Conservation (phyloP, 1,284 basidiomycete genomes). For the Sporisorium exsertum region DNA sequence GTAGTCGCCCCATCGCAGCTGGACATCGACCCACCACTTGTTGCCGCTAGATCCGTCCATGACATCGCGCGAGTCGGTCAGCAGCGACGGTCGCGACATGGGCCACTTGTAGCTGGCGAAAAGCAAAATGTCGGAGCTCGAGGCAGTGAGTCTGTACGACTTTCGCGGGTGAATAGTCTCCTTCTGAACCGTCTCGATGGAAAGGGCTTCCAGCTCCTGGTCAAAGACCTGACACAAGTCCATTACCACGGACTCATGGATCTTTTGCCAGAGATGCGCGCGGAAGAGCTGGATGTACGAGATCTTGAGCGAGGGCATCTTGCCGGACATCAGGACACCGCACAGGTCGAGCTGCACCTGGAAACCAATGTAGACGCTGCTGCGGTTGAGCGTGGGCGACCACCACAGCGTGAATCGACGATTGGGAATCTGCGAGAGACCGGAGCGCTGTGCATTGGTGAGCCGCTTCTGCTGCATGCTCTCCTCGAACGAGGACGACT, state of each 20-base stretch:
- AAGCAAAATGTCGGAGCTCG: slow-evolving; percentile 90
- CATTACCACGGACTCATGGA: slow-evolving; percentile 87
- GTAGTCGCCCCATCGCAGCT: slow-evolving; percentile 98
- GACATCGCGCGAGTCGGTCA: slow-evolving; percentile 95
- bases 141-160: slow-evolving; percentile 99
- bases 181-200: slow-evolving; percentile 99
- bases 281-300: slow-evolving; percentile 99
- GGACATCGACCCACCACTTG: slow-evolving; percentile 98
- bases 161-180: slow-evolving; percentile 98
- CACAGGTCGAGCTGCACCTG: slow-evolving; percentile 98
- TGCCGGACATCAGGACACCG: slow-evolving; percentile 88
- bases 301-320: slow-evolving; percentile 83
- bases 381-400: slow-evolving; percentile 94
- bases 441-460: slow-evolving; percentile 93
- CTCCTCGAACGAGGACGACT: slow-evolving; percentile 85
- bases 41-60: slow-evolving; percentile 96
- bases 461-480: slow-evolving; percentile 84
- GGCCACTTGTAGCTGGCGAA: slow-evolving; percentile 96
- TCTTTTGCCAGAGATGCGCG: slow-evolving; percentile 96
- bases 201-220: slow-evolving; percentile 96
- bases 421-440: slow-evolving; percentile 98
- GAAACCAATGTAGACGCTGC: slow-evolving; percentile 99
- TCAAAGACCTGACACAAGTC: slow-evolving; percentile 96
- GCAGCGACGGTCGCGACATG: slow-evolving; percentile 92
- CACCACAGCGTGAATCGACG: slow-evolving; percentile 99